A percentile compares a stretch with the other conserved stretches of the same genome.
Evolutionary conservation across 768 basidiomycete species (phyloP).

Genomic region (Coprinellus micaceus): DNA sequence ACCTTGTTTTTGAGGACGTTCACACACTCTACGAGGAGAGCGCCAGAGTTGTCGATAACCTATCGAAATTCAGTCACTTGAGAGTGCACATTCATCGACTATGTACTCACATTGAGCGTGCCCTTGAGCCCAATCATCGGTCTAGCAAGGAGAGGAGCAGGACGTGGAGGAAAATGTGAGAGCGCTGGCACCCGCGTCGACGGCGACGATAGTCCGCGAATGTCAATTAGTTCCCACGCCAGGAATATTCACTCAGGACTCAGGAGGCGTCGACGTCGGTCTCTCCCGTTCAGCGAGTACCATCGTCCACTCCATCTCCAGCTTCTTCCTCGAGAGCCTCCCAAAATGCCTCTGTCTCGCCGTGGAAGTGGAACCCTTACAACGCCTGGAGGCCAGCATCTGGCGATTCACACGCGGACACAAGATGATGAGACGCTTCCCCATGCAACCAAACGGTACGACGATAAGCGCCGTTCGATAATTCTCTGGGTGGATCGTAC

Average conservation of each 20-base stretch:
- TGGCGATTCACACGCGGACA: constrained; percentile 85
- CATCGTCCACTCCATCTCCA: neutral
- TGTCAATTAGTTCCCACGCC: constrained; percentile 21
- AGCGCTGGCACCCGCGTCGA: neutral
- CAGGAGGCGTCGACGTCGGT: too few species aligned
- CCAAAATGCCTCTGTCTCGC: constrained; percentile 62
- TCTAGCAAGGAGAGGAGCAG: constrained; percentile 7
- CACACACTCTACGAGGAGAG: constrained; percentile 90
- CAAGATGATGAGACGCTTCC: constrained; percentile 86
- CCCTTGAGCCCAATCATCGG: constrained; percentile 94
- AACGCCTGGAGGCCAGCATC: constrained; percentile 70
- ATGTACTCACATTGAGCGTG: constrained; percentile 69
- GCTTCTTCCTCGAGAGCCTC: constrained; percentile 3
- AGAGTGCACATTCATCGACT: neutral
- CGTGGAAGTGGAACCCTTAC: constrained; percentile 75
- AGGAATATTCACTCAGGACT: neutral
- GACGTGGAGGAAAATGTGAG: neutral
- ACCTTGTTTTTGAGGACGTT: constrained; percentile 96
- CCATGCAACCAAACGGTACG: constrained; percentile 84
- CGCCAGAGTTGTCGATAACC: constrained; percentile 98
- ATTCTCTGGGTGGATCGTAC: constrained; percentile 2
- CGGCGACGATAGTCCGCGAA: neutral
- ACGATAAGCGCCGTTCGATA: neutral
- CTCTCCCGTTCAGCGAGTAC: neutral
- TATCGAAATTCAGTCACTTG: constrained; percentile 27